Evolutionary conservation across 495 filamentous ascomycete genomes (phyloP).

Genomic region (Neurospora sp.): DNA sequence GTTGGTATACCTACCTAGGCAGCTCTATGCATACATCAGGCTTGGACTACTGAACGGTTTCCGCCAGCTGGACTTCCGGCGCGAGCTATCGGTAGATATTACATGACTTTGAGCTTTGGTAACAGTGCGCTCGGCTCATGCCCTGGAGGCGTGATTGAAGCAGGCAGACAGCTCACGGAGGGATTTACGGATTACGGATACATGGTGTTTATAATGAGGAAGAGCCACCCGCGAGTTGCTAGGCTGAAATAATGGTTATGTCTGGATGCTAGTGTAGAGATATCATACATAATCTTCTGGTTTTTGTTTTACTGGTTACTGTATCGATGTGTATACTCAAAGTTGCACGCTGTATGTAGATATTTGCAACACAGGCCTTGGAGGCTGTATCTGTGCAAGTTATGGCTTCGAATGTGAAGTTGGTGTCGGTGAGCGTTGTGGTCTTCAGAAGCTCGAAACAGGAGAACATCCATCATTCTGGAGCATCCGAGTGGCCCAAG

Average conservation of each 20-base stretch:
- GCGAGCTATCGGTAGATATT: background rate
- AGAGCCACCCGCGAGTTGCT: background rate
- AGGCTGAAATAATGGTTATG: background rate
- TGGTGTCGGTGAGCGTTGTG: background rate
- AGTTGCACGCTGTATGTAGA: background rate
- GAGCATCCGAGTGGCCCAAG: background rate
- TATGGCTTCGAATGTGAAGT: background rate
- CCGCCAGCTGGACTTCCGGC: background rate
- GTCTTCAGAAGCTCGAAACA: background rate
- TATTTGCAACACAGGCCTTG: background rate
- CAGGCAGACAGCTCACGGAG: background rate
- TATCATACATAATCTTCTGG: background rate
- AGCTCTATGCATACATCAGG: background rate
- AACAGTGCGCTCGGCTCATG: background rate
- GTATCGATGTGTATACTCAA: background rate
- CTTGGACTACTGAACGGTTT: background rate
- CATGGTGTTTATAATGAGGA: background rate
- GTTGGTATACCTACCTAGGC: background rate
- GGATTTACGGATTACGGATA: background rate
- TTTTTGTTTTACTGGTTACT: background rate
- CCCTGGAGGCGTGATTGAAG: background rate
- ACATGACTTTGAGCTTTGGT: background rate
- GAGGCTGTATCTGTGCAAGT: background rate
- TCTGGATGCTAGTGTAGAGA: background rate
- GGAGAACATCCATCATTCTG: background rate